Conservation (phyloP, 306 rosid species). For the Lablab purpureus region DNA sequence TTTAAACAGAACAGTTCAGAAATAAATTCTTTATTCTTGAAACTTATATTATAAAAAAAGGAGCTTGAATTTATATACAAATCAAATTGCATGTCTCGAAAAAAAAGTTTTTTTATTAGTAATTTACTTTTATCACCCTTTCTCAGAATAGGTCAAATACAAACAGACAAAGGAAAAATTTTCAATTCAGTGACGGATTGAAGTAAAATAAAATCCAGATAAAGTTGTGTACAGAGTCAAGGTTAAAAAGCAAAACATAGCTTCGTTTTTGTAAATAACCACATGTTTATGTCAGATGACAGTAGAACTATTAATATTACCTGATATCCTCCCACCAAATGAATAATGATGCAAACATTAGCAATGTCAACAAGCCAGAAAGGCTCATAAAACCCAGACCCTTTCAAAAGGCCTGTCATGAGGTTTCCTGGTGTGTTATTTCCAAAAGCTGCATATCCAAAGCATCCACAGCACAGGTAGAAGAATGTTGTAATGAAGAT, state of each 20-base stretch:
- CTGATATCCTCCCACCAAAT: slow-evolving; percentile 94
- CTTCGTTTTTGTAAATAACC: not conserved
- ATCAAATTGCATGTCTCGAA: not conserved
- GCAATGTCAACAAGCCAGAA: slow-evolving; percentile 86
- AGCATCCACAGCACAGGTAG: slow-evolving; percentile 91
- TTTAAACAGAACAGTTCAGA: not conserved
- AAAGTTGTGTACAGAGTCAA: not conserved
- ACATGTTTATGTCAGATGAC: slow-evolving; percentile 11
- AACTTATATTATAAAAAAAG: not conserved
- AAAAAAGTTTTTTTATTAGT: not conserved
- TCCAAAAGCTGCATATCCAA: slow-evolving; percentile 95
- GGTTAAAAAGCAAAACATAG: not conserved
- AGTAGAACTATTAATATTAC: slow-evolving; percentile 52
- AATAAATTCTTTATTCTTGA: not conserved
- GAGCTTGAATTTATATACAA: not conserved
- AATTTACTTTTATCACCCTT: not conserved
- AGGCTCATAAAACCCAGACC: slow-evolving; percentile 83
- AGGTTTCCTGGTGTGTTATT: slow-evolving; percentile 83
- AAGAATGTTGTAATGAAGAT: slow-evolving; percentile 79
- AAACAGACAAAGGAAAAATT: not conserved
- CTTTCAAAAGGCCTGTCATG: slow-evolving; percentile 82
- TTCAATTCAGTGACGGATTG: not conserved
- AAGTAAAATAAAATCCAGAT: not conserved
- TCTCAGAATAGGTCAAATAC: not conserved
- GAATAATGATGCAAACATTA: slow-evolving; percentile 78